Evolutionary conservation across 2,329 filamentous ascomycete genomes (phyloP), one percentile per base, ranked within the genome.

Genomic region (Coniochaeta sp.): DNA sequence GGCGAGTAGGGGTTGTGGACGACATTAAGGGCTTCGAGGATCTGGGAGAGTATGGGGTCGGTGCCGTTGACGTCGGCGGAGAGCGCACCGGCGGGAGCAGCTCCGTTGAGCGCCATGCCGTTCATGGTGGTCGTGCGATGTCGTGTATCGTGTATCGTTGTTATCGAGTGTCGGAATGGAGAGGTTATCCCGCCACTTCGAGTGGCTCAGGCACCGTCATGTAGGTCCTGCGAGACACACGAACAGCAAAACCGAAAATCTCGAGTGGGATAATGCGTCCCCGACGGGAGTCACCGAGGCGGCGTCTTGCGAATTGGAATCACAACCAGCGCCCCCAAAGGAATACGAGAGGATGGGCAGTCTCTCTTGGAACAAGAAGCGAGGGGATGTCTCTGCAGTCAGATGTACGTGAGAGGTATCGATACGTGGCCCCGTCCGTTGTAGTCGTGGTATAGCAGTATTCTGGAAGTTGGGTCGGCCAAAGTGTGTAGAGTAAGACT

Each of bases 21-120:
- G 60, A 95, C 81, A 61, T 94, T 83, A 59, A 99, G 83, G 35
- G 94, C 94, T 63, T 88, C 81, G 63, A 90, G 82, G 58, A 97
- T 94, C 65, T 81, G 82, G 49, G 80, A 72, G 49, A 90, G 76
- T 50, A 79, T 66, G 38, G 38, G 52, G 47, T 56, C 56, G 48
- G 52, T 58, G 47, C 30, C 20, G 27, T 24, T 35, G 10, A 31
- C 45, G n/a, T 30, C n/a, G 26, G 13, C n/a, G 27, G 45, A 18
- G 45, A 47, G 26, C n/a, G 26, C n/a, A 28, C 28, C 47, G 30
- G 47, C 47, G 2, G 28, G 26, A 20, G 16, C 4, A 6, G 47
- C 47, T 35, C 47, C 47, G 16, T 49, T 35, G 47, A 32, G 28
- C 20, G 47, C 13, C 33, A 18, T 6, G 45, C 45, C 45, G 26